These are phyloP conservation scores for Yamadazyma laniorum DNA, from an alignment of 805 yeast species.

Conservation along the genomic window DNA sequence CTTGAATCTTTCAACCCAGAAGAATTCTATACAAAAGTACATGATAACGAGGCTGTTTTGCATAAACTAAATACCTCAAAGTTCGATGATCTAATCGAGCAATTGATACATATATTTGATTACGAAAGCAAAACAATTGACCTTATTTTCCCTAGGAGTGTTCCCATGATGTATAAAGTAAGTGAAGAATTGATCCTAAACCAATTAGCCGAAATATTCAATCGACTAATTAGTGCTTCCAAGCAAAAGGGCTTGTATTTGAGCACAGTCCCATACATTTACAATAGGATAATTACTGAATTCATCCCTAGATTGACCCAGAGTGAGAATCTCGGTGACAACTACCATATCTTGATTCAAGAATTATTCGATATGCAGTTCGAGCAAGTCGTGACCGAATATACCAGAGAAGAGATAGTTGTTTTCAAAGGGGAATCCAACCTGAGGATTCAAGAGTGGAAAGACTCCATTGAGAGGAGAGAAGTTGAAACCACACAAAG, in stretches of 20 bases:
- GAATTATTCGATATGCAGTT: slow-evolving; percentile 43
- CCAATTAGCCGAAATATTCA: slow-evolving; percentile 34
- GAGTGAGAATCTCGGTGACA: slow-evolving; percentile 37
- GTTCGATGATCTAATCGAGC: slow-evolving; percentile 24
- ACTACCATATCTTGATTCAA: slow-evolving; percentile 27
- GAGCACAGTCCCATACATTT: slow-evolving; percentile 38
- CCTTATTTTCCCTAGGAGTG: slow-evolving; percentile 40
- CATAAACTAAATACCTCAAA: slow-evolving; percentile 13
- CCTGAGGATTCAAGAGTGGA: slow-evolving; percentile 32
- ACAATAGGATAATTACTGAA: slow-evolving; percentile 24
- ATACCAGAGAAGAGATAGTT: slow-evolving; percentile 35
- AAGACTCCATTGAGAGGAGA: slow-evolving; percentile 32
- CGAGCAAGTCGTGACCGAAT: slow-evolving; percentile 41
- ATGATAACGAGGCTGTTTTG: slow-evolving; percentile 3
- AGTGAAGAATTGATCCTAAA: slow-evolving; percentile 46
- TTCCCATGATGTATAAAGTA: slow-evolving; percentile 48
- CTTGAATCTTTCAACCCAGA: slow-evolving; percentile 26
- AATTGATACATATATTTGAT: slow-evolving; percentile 36
- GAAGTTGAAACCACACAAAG: slow-evolving; percentile 49
- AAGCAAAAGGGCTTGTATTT: slow-evolving; percentile 31
- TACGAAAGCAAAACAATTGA: slow-evolving; percentile 40
- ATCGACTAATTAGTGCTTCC: slow-evolving; percentile 26
- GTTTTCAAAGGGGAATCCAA: slow-evolving; percentile 25
- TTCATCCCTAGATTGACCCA: slow-evolving; percentile 27
- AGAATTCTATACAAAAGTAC: slow-evolving; percentile 18